phyloP scores from a whole-genome alignment of 306 rosid species.

The Medicago truncatula region DNA sequence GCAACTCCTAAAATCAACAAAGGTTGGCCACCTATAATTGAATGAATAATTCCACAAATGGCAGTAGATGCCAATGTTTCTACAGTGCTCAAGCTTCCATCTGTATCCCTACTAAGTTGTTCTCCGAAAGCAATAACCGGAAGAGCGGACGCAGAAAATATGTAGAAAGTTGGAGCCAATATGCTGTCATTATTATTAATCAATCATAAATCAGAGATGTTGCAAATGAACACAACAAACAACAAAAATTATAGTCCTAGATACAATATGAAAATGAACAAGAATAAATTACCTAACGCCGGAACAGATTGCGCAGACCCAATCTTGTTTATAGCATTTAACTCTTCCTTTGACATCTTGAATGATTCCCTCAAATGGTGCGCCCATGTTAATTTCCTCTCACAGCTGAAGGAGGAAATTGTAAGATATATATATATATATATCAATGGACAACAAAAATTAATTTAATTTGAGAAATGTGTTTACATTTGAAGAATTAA shows the following conservation, averaged over 20 bases:
- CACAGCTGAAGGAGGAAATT: slow-evolving; percentile 28
- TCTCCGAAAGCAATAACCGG: slow-evolving; percentile 94
- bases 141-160: slow-evolving; percentile 91
- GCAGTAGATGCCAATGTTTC: slow-evolving; percentile 95
- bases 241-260: background rate
- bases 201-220: background rate
- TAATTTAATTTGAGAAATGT: too few species aligned
- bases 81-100: slow-evolving; percentile 88
- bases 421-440: background rate
- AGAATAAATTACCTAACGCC: slow-evolving; percentile 58
- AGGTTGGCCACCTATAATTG: slow-evolving; percentile 93
- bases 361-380: slow-evolving; percentile 66
- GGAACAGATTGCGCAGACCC: slow-evolving; percentile 61
- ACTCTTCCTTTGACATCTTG: slow-evolving; percentile 78
- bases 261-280: background rate
- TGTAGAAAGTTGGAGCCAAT: slow-evolving; percentile 89
- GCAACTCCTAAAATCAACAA: slow-evolving; percentile 94
- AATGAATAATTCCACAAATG: slow-evolving; percentile 84
- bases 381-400: slow-evolving; percentile 40
- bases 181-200: slow-evolving; percentile 51
- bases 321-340: slow-evolving; percentile 78
- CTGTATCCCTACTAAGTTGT: slow-evolving; percentile 85
- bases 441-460: too few species aligned
- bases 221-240: background rate
- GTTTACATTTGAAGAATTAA: background rate